phyloP scores from a whole-genome alignment of 805 yeast genomes.

The Candida ortonii region DNA sequence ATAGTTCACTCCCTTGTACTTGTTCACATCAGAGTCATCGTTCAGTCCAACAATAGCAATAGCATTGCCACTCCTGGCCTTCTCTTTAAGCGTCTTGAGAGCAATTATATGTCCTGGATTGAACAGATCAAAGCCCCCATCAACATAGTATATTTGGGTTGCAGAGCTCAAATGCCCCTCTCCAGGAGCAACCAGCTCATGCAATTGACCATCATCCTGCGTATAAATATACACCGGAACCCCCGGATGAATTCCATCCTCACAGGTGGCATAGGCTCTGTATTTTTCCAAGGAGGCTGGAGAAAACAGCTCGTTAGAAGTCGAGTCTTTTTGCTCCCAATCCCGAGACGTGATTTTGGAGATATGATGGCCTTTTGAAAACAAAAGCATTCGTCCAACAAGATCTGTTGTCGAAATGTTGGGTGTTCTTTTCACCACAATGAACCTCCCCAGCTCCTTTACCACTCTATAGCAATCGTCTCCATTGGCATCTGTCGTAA shows the following conservation, averaged over 20 bases:
- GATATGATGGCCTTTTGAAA: constrained; percentile 58
- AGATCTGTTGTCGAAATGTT: constrained; percentile 94
- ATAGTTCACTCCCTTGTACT: constrained; percentile 56
- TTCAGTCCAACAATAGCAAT: constrained; percentile 66
- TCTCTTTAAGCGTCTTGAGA: constrained; percentile 45
- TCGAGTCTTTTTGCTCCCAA: constrained; percentile 11
- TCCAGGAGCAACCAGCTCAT: constrained; percentile 37
- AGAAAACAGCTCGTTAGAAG: constrained; percentile 22
- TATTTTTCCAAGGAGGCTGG: constrained; percentile 43
- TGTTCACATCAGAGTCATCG: constrained; percentile 55
- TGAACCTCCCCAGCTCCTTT: constrained; percentile 80
- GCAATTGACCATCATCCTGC: constrained; percentile 27
- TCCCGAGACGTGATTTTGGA: constrained; percentile 30
- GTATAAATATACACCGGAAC: constrained; percentile 52
- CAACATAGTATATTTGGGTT: constrained; percentile 48
- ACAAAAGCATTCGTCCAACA: constrained; percentile 79
- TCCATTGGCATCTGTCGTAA: constrained; percentile 94
- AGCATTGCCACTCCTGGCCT: constrained; percentile 38
- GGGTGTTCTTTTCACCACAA: constrained; percentile 90
- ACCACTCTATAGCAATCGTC: constrained; percentile 86
- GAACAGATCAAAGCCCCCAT: constrained; percentile 89
- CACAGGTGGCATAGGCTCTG: constrained; percentile 56
- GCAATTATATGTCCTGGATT: constrained; percentile 90
- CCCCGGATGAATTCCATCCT: constrained; percentile 56
- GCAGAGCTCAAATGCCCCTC: constrained; percentile 9